Conservation (phyloP, 1,284 basidiomycete genomes). For the Cryptococcus sp. region DNA sequence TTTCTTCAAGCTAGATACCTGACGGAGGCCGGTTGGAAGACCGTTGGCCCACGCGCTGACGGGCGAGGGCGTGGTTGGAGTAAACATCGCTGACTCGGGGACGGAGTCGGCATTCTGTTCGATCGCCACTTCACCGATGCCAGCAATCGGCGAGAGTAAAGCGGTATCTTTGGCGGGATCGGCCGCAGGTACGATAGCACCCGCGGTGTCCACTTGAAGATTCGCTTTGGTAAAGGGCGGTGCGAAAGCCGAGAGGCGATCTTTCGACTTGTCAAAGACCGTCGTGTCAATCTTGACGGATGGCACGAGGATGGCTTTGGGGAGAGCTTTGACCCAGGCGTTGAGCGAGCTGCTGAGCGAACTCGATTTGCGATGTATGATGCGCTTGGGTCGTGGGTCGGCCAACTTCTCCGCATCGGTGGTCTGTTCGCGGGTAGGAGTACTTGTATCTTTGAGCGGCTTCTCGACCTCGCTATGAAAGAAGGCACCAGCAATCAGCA, state of each 20-base stretch:
- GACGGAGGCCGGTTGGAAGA: constrained; percentile 21
- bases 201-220: constrained; percentile 20
- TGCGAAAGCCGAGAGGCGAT: constrained; percentile 29
- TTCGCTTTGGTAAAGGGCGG: constrained; percentile 22
- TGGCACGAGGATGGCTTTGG: constrained; percentile 9
- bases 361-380: constrained; percentile 13
- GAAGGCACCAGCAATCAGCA: background rate
- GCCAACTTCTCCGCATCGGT: background rate
- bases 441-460: background rate
- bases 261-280: constrained; percentile 16
- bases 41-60: constrained; percentile 31
- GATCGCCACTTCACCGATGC: background rate
- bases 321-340: constrained; percentile 14
- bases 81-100: constrained; percentile 3
- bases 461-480: constrained; percentile 10
- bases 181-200: constrained; percentile 14
- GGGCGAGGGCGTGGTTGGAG: constrained; percentile 9
- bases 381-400: background rate
- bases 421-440: too few relatives aligned
- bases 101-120: background rate
- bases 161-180: background rate
- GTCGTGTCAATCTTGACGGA: constrained; percentile 17
- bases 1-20: constrained; percentile 16
- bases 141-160: background rate
- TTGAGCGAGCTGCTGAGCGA: constrained; percentile 10